phyloP scores from a whole-genome alignment of 805 yeast species.

The Ogataea populi-albae region DNA sequence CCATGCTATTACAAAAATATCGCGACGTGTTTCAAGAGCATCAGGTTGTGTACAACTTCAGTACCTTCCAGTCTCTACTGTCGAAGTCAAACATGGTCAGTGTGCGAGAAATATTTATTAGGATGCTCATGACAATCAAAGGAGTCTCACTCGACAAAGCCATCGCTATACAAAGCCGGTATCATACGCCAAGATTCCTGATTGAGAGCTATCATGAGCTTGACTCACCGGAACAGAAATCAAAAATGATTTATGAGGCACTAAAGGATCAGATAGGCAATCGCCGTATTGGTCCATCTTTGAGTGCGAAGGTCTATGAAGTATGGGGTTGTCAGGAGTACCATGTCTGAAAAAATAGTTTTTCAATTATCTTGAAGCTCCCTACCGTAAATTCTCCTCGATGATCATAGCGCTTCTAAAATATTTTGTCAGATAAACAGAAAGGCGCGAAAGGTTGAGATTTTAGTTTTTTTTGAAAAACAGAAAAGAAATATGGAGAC shows the following conservation, averaged over 20 bases:
- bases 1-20: constrained; percentile 39
- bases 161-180: constrained; percentile 63
- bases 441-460: too few relatives aligned
- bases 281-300: constrained; percentile 48
- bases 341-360: neutral
- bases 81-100: constrained; percentile 70
- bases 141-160: constrained; percentile 91
- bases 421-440: too few relatives aligned
- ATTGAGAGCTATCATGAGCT: constrained; percentile 42
- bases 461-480: too few relatives aligned
- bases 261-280: constrained; percentile 46
- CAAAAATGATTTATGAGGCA: constrained; percentile 27
- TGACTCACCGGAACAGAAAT: constrained; percentile 29
- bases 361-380: too few relatives aligned
- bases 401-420: too few relatives aligned
- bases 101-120: constrained; percentile 69
- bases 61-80: constrained; percentile 62
- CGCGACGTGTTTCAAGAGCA: constrained; percentile 25
- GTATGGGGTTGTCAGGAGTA: constrained; percentile 47
- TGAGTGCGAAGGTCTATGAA: constrained; percentile 52
- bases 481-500: too few relatives aligned
- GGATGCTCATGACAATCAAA: constrained; percentile 72
- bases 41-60: constrained; percentile 46
- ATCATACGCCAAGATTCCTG: constrained; percentile 66
- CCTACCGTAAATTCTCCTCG: too few relatives aligned